Conservation (phyloP, 2,329 filamentous ascomycete species). For the Ceratocystis eucalypticola region DNA sequence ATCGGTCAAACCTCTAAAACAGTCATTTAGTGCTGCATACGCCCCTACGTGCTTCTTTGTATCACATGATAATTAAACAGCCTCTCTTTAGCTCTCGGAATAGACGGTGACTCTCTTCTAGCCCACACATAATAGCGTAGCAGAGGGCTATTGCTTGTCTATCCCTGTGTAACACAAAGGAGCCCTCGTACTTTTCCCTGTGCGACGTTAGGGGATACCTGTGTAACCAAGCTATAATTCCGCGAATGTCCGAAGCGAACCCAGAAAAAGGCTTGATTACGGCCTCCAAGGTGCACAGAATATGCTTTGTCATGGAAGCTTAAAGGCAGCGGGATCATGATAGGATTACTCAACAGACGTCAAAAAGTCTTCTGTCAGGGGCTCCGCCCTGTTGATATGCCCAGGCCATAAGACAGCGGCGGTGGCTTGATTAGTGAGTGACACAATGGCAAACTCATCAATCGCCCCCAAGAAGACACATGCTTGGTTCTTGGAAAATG, state of each 20-base stretch:
- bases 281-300: neutral
- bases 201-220: neutral
- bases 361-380: neutral
- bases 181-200: neutral
- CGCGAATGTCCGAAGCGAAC: conserved; percentile 2
- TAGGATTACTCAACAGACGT: neutral
- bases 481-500: neutral
- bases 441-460: neutral
- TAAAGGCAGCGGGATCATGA: neutral
- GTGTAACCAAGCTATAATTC: neutral
- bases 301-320: neutral
- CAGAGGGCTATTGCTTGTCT: neutral
- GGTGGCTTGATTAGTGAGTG: neutral
- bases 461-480: neutral
- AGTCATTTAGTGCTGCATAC: neutral
- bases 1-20: neutral
- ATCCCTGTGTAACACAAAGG: neutral
- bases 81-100: neutral
- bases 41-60: neutral
- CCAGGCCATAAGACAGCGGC: neutral
- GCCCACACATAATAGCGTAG: neutral
- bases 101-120: neutral
- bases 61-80: neutral
- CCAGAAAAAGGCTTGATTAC: neutral
- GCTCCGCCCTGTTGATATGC: neutral